phyloP scores from a whole-genome alignment of 192 early-diverging fungal species.

The Coemansia sp. region DNA sequence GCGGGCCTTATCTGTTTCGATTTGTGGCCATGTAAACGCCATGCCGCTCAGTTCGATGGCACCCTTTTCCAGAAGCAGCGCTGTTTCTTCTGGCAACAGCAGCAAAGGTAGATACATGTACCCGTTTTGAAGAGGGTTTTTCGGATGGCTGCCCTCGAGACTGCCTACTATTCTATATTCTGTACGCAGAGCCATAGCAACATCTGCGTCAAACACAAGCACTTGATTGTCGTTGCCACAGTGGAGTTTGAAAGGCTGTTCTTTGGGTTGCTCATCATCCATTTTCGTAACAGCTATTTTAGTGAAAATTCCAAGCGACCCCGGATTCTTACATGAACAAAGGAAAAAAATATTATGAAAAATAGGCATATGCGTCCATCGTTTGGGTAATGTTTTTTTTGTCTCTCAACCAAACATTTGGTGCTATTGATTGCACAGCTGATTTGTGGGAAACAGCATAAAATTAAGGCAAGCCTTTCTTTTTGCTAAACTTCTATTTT shows the following conservation, averaged over 20 bases:
- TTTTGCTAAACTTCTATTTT: not conserved
- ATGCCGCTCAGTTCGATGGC: constrained; percentile 20
- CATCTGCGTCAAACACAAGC: constrained; percentile 21
- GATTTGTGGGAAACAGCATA: no score
- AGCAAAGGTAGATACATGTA: constrained; percentile 72
- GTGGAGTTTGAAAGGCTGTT: not conserved
- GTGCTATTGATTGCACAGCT: no score
- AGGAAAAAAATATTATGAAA: no score
- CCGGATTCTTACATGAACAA: no score
- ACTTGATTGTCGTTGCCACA: constrained; percentile 16
- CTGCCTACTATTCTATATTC: constrained; percentile 66
- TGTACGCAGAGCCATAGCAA: constrained; percentile 55
- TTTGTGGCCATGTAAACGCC: constrained; percentile 47
- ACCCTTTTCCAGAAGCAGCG: constrained; percentile 45
- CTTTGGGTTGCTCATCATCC: not conserved
- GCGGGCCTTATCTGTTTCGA: constrained; percentile 30
- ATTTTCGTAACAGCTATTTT: not conserved
- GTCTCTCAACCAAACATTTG: no score
- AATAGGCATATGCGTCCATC: no score
- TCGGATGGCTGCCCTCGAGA: constrained; percentile 66
- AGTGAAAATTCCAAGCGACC: no score
- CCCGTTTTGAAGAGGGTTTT: constrained; percentile 73
- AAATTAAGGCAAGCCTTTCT: no score
- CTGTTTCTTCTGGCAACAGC: constrained; percentile 73
- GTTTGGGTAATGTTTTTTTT: no score